Percentiles rank a stretch among this genome's conserved stretches.
phyloP scores from a whole-genome alignment of 116 monocot genomes.

The Phalaenopsis hybrid region DNA sequence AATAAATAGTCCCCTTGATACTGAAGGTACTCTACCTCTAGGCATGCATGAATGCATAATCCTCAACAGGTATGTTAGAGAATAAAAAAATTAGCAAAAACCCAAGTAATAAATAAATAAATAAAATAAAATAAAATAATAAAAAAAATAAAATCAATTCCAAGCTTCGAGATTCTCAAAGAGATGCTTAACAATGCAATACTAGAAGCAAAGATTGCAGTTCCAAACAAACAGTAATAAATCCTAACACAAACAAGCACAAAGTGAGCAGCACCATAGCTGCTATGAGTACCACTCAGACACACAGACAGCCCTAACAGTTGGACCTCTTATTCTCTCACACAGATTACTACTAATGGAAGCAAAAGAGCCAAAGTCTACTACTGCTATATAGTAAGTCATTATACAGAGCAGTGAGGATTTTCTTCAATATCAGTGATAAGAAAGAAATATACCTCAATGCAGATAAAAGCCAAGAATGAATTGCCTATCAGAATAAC shows the following conservation, averaged over 20 bases:
- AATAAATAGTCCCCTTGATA: no score
- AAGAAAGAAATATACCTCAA: conserved; percentile 11
- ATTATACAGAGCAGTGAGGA: background rate
- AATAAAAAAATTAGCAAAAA: no score
- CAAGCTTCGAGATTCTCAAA: no score
- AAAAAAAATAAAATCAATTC: no score
- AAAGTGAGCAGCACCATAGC: background rate
- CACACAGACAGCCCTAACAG: background rate
- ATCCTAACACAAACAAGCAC: background rate
- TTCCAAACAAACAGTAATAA: no score
- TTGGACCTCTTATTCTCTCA: background rate
- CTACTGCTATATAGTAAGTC: background rate
- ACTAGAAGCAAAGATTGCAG: no score
- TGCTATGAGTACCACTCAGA: background rate
- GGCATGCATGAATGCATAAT: no score
- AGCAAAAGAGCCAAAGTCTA: background rate
- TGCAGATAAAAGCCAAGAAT: conserved; percentile 82
- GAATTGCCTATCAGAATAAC: conserved; percentile 58
- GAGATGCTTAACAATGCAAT: no score
- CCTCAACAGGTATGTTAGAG: no score
- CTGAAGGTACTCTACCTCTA: no score
- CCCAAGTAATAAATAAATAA: no score
- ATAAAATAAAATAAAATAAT: no score
- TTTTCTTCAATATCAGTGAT: background rate
- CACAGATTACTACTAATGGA: background rate